Evolutionary conservation across 2,329 filamentous ascomycete genomes (phyloP).

Genomic region (Byssochlamys sp.): DNA sequence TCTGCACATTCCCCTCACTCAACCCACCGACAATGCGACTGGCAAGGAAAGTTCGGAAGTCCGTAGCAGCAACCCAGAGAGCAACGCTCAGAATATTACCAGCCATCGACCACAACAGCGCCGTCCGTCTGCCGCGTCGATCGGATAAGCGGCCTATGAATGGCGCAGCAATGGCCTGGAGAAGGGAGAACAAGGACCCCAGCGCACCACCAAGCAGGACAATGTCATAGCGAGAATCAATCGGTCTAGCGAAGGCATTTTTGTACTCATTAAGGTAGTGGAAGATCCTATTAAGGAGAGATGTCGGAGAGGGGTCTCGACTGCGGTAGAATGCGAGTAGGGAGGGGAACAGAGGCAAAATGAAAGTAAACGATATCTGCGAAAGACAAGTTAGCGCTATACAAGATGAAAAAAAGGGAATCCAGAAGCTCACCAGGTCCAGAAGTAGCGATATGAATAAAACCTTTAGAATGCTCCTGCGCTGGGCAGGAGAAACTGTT

Average conservation of each 20-base stretch:
- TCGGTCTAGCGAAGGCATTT: constrained; percentile 78
- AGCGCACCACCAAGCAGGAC: constrained; percentile 87
- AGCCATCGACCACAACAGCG: constrained; percentile 79
- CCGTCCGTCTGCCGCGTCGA: constrained; percentile 73
- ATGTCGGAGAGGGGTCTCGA: constrained; percentile 55
- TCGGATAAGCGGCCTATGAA: constrained; percentile 85
- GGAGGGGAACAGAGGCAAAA: constrained; percentile 88
- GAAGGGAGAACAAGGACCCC: constrained; percentile 83
- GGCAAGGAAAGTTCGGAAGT: constrained; percentile 93
- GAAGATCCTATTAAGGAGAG: constrained; percentile 69
- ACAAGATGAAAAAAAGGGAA: background rate
- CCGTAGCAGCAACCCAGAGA: constrained; percentile 84
- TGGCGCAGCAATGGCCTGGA: constrained; percentile 86
- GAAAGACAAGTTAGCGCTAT: constrained; percentile 2
- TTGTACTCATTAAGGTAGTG: constrained; percentile 88
- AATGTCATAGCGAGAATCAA: constrained; percentile 94
- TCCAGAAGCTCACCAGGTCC: constrained; percentile 59
- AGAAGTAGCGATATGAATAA: constrained; percentile 81
- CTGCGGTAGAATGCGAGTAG: constrained; percentile 93
- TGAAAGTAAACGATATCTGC: constrained; percentile 96
- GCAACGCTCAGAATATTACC: constrained; percentile 90
- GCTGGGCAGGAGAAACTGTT: constrained; percentile 38
- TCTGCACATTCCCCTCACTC: constrained; percentile 92
- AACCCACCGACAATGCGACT: constrained; percentile 84
- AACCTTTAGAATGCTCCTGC: constrained; percentile 76